Percentiles rank a stretch among this genome's conserved stretches.
Conservation (phyloP, 2,329 filamentous ascomycete genomes). For the Xylaria sp. region DNA sequence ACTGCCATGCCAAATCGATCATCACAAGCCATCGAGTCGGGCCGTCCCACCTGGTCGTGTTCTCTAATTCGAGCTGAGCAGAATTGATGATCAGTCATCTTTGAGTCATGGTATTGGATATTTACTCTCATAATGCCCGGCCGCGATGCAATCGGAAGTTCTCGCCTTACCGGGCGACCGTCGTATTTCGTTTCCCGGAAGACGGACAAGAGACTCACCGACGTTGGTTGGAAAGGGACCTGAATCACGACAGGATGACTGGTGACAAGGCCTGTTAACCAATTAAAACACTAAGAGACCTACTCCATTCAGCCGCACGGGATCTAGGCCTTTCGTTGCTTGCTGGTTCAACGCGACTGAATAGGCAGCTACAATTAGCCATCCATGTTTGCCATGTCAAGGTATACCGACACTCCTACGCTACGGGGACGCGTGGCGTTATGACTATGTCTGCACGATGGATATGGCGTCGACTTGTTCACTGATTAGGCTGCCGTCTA, state of each 20-base stretch:
- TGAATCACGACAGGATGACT: background rate
- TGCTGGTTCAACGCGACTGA: background rate
- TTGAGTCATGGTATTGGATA: background rate
- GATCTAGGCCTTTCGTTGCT: background rate
- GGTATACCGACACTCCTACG: background rate
- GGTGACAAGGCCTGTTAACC: background rate
- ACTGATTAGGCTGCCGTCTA: background rate
- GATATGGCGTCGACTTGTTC: background rate
- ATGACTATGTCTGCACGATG: background rate
- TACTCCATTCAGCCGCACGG: background rate
- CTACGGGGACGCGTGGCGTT: conserved; percentile 4
- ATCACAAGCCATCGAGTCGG: background rate
- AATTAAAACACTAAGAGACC: conserved; percentile 9
- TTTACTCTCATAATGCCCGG: background rate
- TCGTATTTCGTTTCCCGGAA: conserved; percentile 27
- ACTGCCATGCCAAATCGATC: background rate
- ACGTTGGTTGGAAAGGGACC: background rate
- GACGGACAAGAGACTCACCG: conserved; percentile 4
- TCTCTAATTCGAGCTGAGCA: background rate
- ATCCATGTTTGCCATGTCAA: background rate
- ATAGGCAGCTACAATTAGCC: conserved; percentile 13
- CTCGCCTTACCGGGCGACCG: background rate
- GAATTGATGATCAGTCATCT: background rate
- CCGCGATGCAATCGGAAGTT: background rate
- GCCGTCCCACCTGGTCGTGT: background rate